Evolutionary conservation across 2,329 filamentous ascomycete species (phyloP), one percentile per base, ranked within the genome.

Genomic region (Venturia oleaginea): DNA sequence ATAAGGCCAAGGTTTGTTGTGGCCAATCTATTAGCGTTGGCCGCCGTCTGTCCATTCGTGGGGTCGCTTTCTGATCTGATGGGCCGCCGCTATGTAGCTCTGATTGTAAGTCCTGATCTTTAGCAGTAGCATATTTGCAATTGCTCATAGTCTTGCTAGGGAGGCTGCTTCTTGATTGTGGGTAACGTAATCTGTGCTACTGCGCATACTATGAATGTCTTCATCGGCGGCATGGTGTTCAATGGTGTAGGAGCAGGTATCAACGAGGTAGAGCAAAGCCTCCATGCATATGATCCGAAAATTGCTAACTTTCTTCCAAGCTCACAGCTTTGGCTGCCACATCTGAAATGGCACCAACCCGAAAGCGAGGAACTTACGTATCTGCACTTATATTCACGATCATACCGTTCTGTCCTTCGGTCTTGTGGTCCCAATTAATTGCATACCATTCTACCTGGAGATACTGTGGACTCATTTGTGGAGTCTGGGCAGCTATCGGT

Each of bases 261-360:
- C 68, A 84, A 84, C 68, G 85, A 88, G 46, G 46, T 51, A 51
- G 24, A 5, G 13, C 7, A 1, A 27, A 30, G 24, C 11, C n/a
- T 6, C 2, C 8, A 27, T 24, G 22, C 27, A 19, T 24, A 43
- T 43, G 40, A 27, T 51, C 24, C n/a, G 22, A 51, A 24, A 22
- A 11, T 24, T 51, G 46, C 46, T 51, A 17, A 51, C n/a, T 30
- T 24, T 13, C 27, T n/a, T 24, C 40, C 24, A 8, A 51, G 72
- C 74, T 88, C 46, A 87, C 84, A 10, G 84, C 85, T n/a, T 75
- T 88, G 24, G 85, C 86, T 43, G 86, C 80, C 51, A 85, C 85
- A 1, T 83, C 84, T 3, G 86, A 88, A 70, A 79, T 88, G 68
- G 86, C 84, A 1, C 86, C 86, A 3, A 83, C 83, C 17, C 75